Percentiles rank a stretch among this genome's conserved stretches.
phyloP scores from a whole-genome alignment of 2,329 filamentous ascomycete genomes.

The Nectriaceae sp. region DNA sequence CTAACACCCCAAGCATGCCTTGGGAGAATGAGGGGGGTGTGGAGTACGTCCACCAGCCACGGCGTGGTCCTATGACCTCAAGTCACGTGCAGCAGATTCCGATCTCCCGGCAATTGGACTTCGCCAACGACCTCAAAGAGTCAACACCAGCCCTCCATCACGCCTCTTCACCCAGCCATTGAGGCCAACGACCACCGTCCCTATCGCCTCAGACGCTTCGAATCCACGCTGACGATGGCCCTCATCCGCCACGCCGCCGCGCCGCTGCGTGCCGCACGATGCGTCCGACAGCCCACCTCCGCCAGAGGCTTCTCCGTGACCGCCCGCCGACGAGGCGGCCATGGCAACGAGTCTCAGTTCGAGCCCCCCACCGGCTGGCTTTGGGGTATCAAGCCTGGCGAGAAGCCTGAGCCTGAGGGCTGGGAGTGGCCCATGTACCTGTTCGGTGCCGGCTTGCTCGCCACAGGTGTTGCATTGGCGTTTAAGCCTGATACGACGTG shows the following conservation, averaged over 20 bases:
- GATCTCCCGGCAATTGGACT: slow-evolving; percentile 22
- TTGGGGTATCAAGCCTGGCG: slow-evolving; percentile 89
- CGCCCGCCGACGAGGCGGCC: slow-evolving; percentile 42
- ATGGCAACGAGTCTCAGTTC: slow-evolving; percentile 71
- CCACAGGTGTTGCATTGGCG: slow-evolving; percentile 79
- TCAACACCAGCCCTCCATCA: slow-evolving; percentile 21
- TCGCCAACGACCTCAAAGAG: slow-evolving; percentile 20
- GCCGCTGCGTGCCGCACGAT: slow-evolving; percentile 39
- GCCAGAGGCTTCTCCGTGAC: slow-evolving; percentile 47
- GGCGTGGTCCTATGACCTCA: slow-evolving; percentile 8
- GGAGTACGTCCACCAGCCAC: not conserved
- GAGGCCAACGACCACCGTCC: slow-evolving; percentile 22
- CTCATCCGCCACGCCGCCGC: slow-evolving; percentile 39
- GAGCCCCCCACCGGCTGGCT: slow-evolving; percentile 91
- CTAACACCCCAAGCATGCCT: too few species aligned
- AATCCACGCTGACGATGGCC: slow-evolving; percentile 32
- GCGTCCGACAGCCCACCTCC: slow-evolving; percentile 35
- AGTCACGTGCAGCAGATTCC: slow-evolving; percentile 27
- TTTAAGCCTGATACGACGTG: slow-evolving; percentile 99
- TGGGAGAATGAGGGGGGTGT: not conserved
- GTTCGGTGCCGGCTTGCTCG: slow-evolving; percentile 76
- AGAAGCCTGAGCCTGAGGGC: slow-evolving; percentile 94
- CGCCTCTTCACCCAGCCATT: slow-evolving; percentile 30
- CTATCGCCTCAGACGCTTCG: slow-evolving; percentile 19
- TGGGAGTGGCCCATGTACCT: slow-evolving; percentile 90